Evolutionary conservation across 2,329 filamentous ascomycete species (phyloP).

Genomic region (Penicillium fuscoglaucum): DNA sequence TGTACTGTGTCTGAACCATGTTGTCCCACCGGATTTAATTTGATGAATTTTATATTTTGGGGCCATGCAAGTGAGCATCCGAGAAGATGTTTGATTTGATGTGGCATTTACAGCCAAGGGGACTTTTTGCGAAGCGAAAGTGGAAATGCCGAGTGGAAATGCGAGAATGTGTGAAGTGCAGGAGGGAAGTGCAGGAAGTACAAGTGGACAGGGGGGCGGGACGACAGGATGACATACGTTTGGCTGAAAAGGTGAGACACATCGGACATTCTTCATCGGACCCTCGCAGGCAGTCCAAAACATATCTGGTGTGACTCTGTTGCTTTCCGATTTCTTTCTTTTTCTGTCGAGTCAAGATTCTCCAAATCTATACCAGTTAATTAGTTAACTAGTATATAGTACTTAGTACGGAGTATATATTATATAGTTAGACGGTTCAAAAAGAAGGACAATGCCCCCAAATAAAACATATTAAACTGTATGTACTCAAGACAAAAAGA

Average conservation of each 20-base stretch:
- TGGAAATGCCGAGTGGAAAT: too few species aligned
- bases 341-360: not conserved
- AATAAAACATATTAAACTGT: not conserved
- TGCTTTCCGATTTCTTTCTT: conserved; percentile 20
- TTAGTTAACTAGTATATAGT: too few species aligned
- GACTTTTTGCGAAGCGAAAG: not conserved
- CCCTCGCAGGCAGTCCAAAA: conserved; percentile 21
- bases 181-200: not conserved
- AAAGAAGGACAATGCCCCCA: too few species aligned
- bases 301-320: conserved; percentile 27
- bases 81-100: conserved; percentile 3
- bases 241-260: conserved; percentile 27
- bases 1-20: conserved; percentile 1
- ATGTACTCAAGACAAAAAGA: conserved; percentile 11
- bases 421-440: too few species aligned
- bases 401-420: too few species aligned
- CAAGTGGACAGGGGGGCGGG: conserved; percentile 20
- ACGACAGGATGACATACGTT: conserved; percentile 31
- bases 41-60: too few species aligned
- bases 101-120: not conserved
- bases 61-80: not conserved
- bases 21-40: not conserved
- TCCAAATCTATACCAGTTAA: not conserved
- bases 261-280: conserved; percentile 19
- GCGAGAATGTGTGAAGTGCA: too few species aligned